These are phyloP conservation scores for Fragaria iinumae DNA, from an alignment of 306 rosid genomes.

Conservation along the genomic window DNA sequence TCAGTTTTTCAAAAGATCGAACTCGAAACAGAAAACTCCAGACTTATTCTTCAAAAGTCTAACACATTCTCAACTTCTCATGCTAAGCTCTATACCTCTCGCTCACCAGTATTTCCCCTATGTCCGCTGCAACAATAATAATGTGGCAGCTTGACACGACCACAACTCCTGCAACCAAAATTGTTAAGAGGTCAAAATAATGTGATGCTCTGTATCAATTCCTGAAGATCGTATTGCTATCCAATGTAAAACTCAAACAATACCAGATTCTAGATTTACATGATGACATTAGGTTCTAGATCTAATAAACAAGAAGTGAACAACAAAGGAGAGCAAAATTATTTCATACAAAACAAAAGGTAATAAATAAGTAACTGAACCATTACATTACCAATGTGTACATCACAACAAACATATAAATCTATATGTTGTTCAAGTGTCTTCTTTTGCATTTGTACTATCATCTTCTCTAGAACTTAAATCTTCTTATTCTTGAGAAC, in stretches of 20 bases:
- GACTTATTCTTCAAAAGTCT: not conserved
- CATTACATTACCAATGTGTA: not conserved
- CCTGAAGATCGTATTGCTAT: not conserved
- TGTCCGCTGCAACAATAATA: no score
- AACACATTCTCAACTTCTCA: not conserved
- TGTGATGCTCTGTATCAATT: not conserved
- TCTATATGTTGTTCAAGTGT: not conserved
- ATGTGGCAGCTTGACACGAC: no score
- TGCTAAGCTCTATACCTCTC: not conserved
- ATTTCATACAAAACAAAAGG: not conserved
- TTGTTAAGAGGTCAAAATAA: not conserved
- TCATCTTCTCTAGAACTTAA: not conserved
- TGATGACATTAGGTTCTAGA: not conserved
- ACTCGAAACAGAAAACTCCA: not conserved
- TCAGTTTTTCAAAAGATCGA: not conserved
- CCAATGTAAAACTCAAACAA: not conserved
- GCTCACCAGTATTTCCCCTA: no score
- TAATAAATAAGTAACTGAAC: not conserved
- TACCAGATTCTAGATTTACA: not conserved
- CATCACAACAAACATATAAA: not conserved
- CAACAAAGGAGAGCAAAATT: not conserved
- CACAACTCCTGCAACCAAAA: conserved; percentile 35
- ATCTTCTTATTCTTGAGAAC: not conserved
- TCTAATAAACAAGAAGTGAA: not conserved
- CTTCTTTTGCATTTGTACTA: not conserved